These are phyloP conservation scores for Mycocentrospora acerina DNA, from an alignment of 2,329 filamentous ascomycete genomes.

Conservation along the genomic window DNA sequence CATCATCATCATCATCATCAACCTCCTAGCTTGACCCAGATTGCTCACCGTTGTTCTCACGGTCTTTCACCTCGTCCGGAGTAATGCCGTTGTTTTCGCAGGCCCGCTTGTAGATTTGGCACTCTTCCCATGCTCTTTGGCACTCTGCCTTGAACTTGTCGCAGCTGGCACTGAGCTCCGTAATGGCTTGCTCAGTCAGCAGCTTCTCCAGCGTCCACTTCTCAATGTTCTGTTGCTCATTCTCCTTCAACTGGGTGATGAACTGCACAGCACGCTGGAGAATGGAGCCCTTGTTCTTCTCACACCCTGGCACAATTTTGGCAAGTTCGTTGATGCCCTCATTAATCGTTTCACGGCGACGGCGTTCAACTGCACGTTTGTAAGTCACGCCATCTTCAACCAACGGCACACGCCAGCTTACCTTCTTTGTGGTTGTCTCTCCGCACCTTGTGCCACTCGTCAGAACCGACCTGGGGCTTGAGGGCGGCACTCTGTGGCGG, in stretches of 20 bases:
- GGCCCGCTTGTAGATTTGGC: conserved; percentile 71
- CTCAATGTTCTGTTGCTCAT: conserved; percentile 90
- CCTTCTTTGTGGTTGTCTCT: conserved; percentile 99
- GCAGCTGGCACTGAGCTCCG: conserved; percentile 82
- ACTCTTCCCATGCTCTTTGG: conserved; percentile 74
- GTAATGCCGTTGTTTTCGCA: conserved; percentile 44
- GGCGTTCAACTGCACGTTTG: conserved; percentile 74
- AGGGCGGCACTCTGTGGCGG: conserved; percentile 35
- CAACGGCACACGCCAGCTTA: conserved; percentile 45
- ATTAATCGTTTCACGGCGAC: conserved; percentile 96
- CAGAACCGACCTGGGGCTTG: conserved; percentile 90
- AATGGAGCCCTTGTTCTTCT: conserved; percentile 99
- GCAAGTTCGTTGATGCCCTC: conserved; percentile 98
- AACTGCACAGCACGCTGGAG: conserved; percentile 90
- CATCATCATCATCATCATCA: conserved; percentile 4
- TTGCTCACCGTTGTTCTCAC: conserved; percentile 41
- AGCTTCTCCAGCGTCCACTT: conserved; percentile 93
- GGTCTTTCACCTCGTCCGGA: conserved; percentile 44
- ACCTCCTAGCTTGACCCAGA: conserved; percentile 33
- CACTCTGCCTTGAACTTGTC: conserved; percentile 83
- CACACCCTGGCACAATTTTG: conserved; percentile 95
- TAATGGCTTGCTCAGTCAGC: conserved; percentile 83
- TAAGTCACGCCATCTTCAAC: conserved; percentile 7
- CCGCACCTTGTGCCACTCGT: conserved; percentile 96
- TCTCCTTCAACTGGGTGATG: conserved; percentile 91